Evolutionary conservation across 2,329 filamentous ascomycete species (phyloP), one percentile per base, ranked within the genome.

Genomic region (Penicillium sp.): DNA sequence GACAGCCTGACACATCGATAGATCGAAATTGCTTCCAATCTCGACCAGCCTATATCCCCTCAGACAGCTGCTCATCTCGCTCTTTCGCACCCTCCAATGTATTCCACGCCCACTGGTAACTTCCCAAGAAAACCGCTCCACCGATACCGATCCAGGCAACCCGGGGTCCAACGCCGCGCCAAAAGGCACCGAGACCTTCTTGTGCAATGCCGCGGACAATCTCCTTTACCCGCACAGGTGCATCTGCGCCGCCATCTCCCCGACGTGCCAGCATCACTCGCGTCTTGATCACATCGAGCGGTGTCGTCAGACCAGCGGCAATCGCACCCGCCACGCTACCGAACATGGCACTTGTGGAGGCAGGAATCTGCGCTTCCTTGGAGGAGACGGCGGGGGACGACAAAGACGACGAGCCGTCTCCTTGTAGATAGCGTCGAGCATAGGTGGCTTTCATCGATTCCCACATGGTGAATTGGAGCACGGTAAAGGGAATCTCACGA

Each of bases 381-480:
- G 63, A 58, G 12, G 53, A 7, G 29, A 32, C 8, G 29, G 29
- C 11, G 29, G 11, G 2, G 18, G 29, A 32, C 11, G 29, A 32
- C 29, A 4, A 32, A 8, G 8, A 51, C 1, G 51, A 45, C 4
- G 73, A 74, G 67, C 45, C 46, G 32, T 41, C 60, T 49, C 61
- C 67, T 36, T 72, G 60, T 38, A 77, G 69, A 5, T 76, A 63
- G 24, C 66, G 66, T 34, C 62, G 60, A 4, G 64, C 64, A 57
- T 74, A 75, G 1, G 62, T 56, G 34, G 66, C 76, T 77, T 96
- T 97, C 78, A 97, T 80, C 4, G 79, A 83, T 72, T 98, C 93
- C 93, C 93, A 98, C 54, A 98, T 78, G 39, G 93, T 93, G 67
- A 98, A 98, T 70, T 98, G 93, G 54, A 98, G 86, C 8, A 96